A percentile compares a stretch with the other conserved stretches of the same genome.
Evolutionary conservation across 1,284 basidiomycete genomes (phyloP).

Genomic region (Fomitopsis palustris): DNA sequence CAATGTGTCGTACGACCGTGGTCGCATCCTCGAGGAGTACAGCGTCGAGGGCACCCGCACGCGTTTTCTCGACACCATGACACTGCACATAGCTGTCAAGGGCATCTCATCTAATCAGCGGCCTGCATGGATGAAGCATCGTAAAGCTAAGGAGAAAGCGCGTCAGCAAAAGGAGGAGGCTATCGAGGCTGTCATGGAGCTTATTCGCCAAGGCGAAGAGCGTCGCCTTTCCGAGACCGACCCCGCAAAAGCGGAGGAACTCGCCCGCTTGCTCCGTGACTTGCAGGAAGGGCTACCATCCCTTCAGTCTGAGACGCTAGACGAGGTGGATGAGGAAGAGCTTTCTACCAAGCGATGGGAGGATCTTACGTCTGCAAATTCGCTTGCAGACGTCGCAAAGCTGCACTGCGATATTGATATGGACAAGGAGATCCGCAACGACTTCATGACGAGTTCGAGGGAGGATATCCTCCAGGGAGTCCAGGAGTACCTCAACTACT

Average conservation of each 20-base stretch:
- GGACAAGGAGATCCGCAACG: slow-evolving; percentile 78
- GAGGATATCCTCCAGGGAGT: slow-evolving; percentile 68
- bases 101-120: slow-evolving; percentile 96
- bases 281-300: slow-evolving; percentile 39
- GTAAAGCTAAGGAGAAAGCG: slow-evolving; percentile 58
- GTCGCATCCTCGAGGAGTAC: slow-evolving; percentile 86
- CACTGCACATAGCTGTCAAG: slow-evolving; percentile 90
- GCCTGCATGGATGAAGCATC: slow-evolving; percentile 87
- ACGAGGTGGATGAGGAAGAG: slow-evolving; percentile 40
- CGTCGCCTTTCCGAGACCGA: slow-evolving; percentile 39
- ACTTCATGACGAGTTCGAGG: slow-evolving; percentile 69
- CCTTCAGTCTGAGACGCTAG: slow-evolving; percentile 27
- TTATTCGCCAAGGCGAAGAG: slow-evolving; percentile 45
- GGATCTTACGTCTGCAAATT: slow-evolving; percentile 90
- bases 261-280: slow-evolving; percentile 27
- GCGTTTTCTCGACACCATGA: slow-evolving; percentile 94
- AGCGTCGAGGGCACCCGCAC: slow-evolving; percentile 63
- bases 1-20: slow-evolving; percentile 94
- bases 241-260: slow-evolving; percentile 27
- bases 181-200: slow-evolving; percentile 47
- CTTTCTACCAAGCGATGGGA: slow-evolving; percentile 74
- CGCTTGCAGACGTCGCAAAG: slow-evolving; percentile 87
- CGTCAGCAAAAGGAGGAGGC: slow-evolving; percentile 56
- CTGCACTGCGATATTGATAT: slow-evolving; percentile 85
- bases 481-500: slow-evolving; percentile 83